Evolutionary conservation across 352 stramenopile species (phyloP), one percentile per base, ranked within the genome.

Genomic region (Phytophthora europaea): DNA sequence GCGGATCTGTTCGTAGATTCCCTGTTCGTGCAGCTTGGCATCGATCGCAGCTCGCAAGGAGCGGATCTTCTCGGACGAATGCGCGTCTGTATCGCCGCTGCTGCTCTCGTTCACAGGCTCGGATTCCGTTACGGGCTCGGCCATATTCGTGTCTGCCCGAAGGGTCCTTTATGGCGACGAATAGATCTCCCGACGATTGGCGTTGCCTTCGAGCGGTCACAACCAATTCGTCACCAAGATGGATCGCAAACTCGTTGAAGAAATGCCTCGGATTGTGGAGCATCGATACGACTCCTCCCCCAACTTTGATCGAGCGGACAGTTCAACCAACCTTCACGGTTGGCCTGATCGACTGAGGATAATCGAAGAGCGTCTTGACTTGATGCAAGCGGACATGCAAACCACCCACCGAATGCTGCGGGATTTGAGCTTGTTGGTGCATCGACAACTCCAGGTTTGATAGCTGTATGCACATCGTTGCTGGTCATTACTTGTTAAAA

Each of bases 1-100:
- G 4, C 83, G 83, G 56, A 95, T 90, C 59, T 94, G 87, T 10
- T 88, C 66, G 60, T 95, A 95, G n/a, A 95, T 78, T 33, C 84
- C 83, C 59, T 93, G 73, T n/a, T 93, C 84, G 26, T 78, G 85
- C 1, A 95, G 71, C 54, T 94, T 95, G 20, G 84, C 79, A 57
- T 95, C 84, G 45, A 94, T 95, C 12, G 75, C 79, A 50, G 81
- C 81, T 31, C 89, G 84, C 58, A 94, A 78, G 6, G 78, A 73
- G 2, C 78, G 78, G 48, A 93, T 73, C 23, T 84, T 81, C 47
- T 84, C 80, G 4, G 63, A 65, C 26, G 67, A 67, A 20, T 63
- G 61, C 20, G 12, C 62, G 16, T 52, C 69, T 31, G 18, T 34
- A 18, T 22, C 52, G 6, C 18, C 48, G 3, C 40, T 66, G 36